Base-by-base conservation (phyloP, 768 basidiomycete species). In the Amanita thiersii region DNA sequence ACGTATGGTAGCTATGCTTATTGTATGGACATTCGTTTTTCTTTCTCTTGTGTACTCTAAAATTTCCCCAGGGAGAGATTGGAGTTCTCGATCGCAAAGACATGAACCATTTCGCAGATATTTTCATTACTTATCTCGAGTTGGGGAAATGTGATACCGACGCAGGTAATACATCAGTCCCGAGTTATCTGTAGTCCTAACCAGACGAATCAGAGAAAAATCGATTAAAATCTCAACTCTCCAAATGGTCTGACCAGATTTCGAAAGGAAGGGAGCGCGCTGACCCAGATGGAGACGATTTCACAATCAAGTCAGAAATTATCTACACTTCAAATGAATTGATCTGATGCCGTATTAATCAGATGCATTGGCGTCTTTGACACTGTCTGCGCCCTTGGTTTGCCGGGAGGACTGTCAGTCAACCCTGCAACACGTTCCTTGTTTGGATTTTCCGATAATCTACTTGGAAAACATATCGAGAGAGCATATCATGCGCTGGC, bases 321-420 rank as follows among this genome's bases (percentile, higher is more conserved):
- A 18, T 4, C 17, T 26, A 10, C 15, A 31, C 17, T 24, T 35
- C 24, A 7, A 6, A 14, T 25, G 33, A 15, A 26, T 3, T 5
- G 20, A 3, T 17, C 30, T 42, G 32, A 19, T 32, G 10, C 43
- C 17, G 32, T 31, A 35, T 19, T 39, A 19, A 18, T 46, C 48
- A 81, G 77, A 56, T 81, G 79, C 47, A 50, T 86, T 40, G 83
- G 83, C 2, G 81, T 86, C 14, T 86, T 79, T 51, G 84, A 86
- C 51, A 86, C 84, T 4, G 84, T 86, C n/a, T 81, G 81, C 10
- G 70, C 81, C 8, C 55, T 83, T 20, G 82, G 82, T 7, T 57
- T 86, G 11, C 84, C 84, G 1, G 78, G 78, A 50, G 82, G 84
- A 50, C 51, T 86, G 11, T 66, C 67, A 8, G 57, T 66, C 11